Conservation (phyloP, 495 filamentous ascomycete genomes). For the Tuber indicum region DNA sequence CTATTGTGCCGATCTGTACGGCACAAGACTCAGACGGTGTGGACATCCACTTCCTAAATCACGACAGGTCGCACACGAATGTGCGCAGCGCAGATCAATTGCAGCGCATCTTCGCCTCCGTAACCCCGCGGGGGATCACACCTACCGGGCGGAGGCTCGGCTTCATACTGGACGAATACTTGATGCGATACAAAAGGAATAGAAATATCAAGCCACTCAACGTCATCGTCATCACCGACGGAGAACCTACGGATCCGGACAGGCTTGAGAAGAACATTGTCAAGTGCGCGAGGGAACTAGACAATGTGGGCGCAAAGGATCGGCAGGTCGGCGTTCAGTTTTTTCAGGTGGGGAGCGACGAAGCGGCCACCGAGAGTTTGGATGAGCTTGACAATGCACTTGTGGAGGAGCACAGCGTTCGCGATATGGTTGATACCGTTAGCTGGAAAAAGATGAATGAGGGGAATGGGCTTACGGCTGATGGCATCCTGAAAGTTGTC, state of each 20-base stretch:
- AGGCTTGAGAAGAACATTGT: slow-evolving; percentile 63
- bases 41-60: slow-evolving; percentile 89
- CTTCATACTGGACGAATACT: slow-evolving; percentile 24
- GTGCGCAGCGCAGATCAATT: slow-evolving; percentile 22
- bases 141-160: slow-evolving; percentile 33
- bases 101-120: slow-evolving; percentile 18
- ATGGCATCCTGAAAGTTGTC: slow-evolving; percentile 76
- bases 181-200: slow-evolving; percentile 19
- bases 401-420: slow-evolving; percentile 50
- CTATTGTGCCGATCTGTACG: slow-evolving; percentile 82
- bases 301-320: slow-evolving; percentile 60
- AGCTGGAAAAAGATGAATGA: slow-evolving; percentile 55
- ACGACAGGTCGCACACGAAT: slow-evolving; percentile 33
- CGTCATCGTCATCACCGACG: slow-evolving; percentile 92
- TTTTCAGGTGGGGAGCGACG: slow-evolving; percentile 85
- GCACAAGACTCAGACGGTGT: slow-evolving; percentile 78
- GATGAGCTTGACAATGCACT: slow-evolving; percentile 73
- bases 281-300: slow-evolving; percentile 61
- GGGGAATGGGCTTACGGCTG: slow-evolving; percentile 50
- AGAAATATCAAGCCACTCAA: slow-evolving; percentile 67
- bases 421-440: slow-evolving; percentile 94
- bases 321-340: slow-evolving; percentile 95
- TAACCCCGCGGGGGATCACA: slow-evolving; percentile 29
- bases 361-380: slow-evolving; percentile 56
- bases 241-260: slow-evolving; percentile 66